Base-by-base conservation (phyloP, 2,329 filamentous ascomycete genomes). In the Shiraia bambusicola region DNA sequence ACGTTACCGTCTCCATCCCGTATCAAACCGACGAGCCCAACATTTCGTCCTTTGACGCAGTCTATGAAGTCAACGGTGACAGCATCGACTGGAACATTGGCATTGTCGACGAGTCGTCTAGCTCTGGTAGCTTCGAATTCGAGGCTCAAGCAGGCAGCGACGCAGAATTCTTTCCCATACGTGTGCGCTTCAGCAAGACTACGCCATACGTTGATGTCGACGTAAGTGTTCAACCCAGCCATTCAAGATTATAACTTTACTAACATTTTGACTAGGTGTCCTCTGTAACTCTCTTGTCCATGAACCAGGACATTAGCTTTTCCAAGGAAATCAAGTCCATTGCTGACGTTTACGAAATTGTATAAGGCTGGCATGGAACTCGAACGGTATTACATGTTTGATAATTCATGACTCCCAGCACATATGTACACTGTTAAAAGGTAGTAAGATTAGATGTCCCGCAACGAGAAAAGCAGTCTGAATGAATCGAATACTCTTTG, bases 81-180 rank as follows among this genome's bases (percentile, higher is more conserved):
- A 88, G 84, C 66, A 72, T 98, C 42, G 92, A 97, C 67, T 98
- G 93, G 93, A 87, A 85, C 29, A 87, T 98, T 58, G 92, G 93
- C 47, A 80, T 82, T 4, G 84, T 97, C 28, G 87, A 91, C 60
- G 84, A 89, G 36, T 84, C 85, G 43, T 95, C 93, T 66, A 73
- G 84, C 13, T 90, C 77, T 28, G 93, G 93, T 13, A 86, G 87
- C 33, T 97, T 98, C 62, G 93, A 98, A 69, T 97, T 98, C 55
- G 93, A 97, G 71, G 89, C 90, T 1, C 83, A 88, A 67, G 88
- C 88, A 9, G 81, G 83, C 40, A 88, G 91, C 54, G 93, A 97
- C 66, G 85, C 88, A 42, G 91, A 96, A 59, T 97, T 97, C 75
- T 98, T 98, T 83, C 93, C 93, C 1, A 97, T 98, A 91, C 86